Conservation (phyloP, 768 basidiomycete genomes). For the Termitomyces sp. region DNA sequence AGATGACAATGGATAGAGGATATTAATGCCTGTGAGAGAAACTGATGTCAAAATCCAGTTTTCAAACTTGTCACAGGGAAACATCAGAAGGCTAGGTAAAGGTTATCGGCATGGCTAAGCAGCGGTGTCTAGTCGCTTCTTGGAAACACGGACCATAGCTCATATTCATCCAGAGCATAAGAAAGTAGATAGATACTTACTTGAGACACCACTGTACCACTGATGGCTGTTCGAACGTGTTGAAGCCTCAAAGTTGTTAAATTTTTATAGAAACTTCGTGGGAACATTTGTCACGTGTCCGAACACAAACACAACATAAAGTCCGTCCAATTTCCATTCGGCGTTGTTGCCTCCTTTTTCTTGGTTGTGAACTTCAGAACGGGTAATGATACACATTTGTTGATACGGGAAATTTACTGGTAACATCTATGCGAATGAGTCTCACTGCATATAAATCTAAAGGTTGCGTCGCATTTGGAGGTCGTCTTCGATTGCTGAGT, state of each 20-base stretch:
- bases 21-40: not conserved
- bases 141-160: constrained; percentile 96
- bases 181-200: not conserved
- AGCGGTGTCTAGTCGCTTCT: constrained; percentile 87
- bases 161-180: constrained; percentile 49
- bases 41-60: constrained; percentile 7
- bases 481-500: too few species aligned
- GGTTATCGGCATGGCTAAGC: constrained; percentile 61
- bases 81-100: constrained; percentile 82
- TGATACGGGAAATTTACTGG: not conserved
- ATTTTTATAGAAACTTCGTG: constrained; percentile 9
- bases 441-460: not conserved
- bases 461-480: too few species aligned
- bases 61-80: constrained; percentile 56
- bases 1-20: not conserved
- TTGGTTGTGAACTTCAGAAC: too few species aligned
- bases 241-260: not conserved
- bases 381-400: not conserved
- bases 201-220: not conserved
- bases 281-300: constrained; percentile 2
- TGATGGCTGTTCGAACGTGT: not conserved
- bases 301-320: too few species aligned
- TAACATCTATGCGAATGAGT: not conserved
- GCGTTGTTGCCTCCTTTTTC: too few species aligned
- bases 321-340: too few species aligned